Base-by-base conservation (phyloP, 1,284 basidiomycete species). In the Microbotryum saponariae region DNA sequence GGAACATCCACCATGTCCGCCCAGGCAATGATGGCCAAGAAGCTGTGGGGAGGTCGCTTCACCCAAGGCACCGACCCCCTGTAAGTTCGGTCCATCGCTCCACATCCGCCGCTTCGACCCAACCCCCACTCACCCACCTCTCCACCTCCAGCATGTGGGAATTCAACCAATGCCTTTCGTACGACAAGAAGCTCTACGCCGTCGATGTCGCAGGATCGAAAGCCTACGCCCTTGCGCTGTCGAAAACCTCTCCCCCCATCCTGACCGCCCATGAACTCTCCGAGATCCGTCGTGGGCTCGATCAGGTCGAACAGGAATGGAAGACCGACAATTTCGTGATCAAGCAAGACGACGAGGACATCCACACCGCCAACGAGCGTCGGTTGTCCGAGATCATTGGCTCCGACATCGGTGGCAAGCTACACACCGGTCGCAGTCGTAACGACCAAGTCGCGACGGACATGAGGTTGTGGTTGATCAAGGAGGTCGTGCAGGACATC, bases 391-490 rank as follows among this genome's bases (percentile, higher is more conserved):
- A 98, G 78, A 78, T 97, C 63, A 91, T 98, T 62, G 94, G 94
- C 0, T 80, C 87, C 23, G 76, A 76, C 57, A 82, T 93, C 12
- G 89, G 89, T 25, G 91, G 91, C 9, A 96, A 94, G 76, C 79
- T 97, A 49, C 94, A 98, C 76, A 98, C 96, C 0, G 96, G 94
- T 46, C 85, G 94, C 61, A 93, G 89, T 63, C 83, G 94, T 59
- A 98, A 98, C 76, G 94, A 98, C 75, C 94, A 98, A 77, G 93
- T 97, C 64, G 92, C 92, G 6, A 98, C 94, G 4, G 94, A 98
- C 75, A 89, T 97, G 88, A 86, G 94, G 21, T 77, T 98, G 21
- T 98, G 94, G 94, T 81, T 98, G 42, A 80, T 97, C 44, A 85
- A 88, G 54, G 84, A 94, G 75, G 85, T 88, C 31, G 77, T 79